Evolutionary conservation across 140 eudicot genomes (phyloP).

Genomic region (Oenanthe javanica): DNA sequence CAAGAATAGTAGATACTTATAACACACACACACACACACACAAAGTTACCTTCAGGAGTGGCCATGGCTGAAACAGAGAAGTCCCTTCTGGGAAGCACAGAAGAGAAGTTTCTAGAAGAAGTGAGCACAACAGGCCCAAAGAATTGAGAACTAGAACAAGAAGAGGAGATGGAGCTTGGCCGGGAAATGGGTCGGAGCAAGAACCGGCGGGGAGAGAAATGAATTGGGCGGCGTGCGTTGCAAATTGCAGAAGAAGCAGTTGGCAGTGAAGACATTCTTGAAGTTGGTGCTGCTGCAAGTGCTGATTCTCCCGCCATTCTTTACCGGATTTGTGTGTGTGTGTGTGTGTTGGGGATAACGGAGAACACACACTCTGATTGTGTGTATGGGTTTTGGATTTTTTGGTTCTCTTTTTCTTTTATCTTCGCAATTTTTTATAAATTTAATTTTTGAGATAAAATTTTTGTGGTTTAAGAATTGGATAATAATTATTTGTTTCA

Average conservation of each 20-base stretch:
- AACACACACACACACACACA: too few relatives aligned
- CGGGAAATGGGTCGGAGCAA: constrained; percentile 16
- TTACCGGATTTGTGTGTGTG: background rate
- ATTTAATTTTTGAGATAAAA: background rate
- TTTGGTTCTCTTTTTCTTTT: background rate
- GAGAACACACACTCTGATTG: background rate
- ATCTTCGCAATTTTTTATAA: background rate
- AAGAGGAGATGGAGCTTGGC: background rate
- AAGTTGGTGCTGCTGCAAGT: constrained; percentile 12
- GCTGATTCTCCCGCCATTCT: constrained; percentile 73
- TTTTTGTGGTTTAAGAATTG: background rate
- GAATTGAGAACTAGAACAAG: constrained; percentile 40
- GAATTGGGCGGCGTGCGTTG: constrained; percentile 37
- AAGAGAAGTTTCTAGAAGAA: constrained; percentile 14
- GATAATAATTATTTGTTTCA: background rate
- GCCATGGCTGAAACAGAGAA: constrained; percentile 68
- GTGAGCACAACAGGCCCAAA: constrained; percentile 41
- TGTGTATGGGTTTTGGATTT: background rate
- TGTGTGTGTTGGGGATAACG: constrained; percentile 12
- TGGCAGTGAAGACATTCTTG: constrained; percentile 21
- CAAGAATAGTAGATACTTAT: background rate
- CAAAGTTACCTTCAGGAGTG: constrained; percentile 50
- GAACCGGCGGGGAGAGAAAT: constrained; percentile 21
- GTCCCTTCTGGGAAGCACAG: constrained; percentile 29
- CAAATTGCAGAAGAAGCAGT: constrained; percentile 30